Base-by-base conservation (phyloP, 306 rosid genomes). In the Pyrus pyrifolia region DNA sequence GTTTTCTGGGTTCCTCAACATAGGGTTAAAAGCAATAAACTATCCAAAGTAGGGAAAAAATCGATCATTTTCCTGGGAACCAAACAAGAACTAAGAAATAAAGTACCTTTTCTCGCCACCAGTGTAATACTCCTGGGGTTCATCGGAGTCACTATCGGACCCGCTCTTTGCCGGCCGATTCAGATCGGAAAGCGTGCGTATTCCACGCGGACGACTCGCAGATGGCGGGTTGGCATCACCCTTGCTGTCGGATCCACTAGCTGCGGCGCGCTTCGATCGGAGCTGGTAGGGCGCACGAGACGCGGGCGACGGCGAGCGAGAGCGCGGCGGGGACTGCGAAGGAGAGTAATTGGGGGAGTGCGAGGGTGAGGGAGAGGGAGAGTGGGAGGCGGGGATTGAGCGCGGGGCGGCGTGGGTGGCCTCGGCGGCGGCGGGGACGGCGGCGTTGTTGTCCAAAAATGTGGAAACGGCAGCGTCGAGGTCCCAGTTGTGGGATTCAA, bases 401-500 rank as follows among this genome's bases (percentile, higher is more conserved):
- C 53, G 59, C 2, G 59, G 5, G 66, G n/a, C 66, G 75, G 80
- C 45, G 64, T 70, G 22, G 27, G 75, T 2, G 70, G 40, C 38
- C n/a, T n/a, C 60, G 81, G 6, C 22, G 58, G 11, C n/a, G 21
- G 15, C 31, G 25, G 17, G 3, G 79, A 11, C 27, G 80, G 3
- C 21, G 84, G 8, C 0, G 73, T 8, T 40, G 81, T 81, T 81
- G 78, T 95, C 96, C 4, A 92, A 68, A 81, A 90, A 92, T 27
- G 98, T 85, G 0, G 96, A 85, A 70, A 95, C 91, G 85, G 98
- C 98, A 58, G 96, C 89, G 79, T 95, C 96, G 57, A 95, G 96
- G 78, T 90, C 93, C 86, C 88, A 95, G 61, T 90, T 90, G 82
- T 92, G 97, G 81, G 85, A 79, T 38, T 95, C 98, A 27, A 95